Percentiles rank a stretch among this genome's conserved stretches.
These are phyloP conservation scores for Phytophthora tubulina DNA, from an alignment of 352 stramenopile genomes.

Conservation along the genomic window DNA sequence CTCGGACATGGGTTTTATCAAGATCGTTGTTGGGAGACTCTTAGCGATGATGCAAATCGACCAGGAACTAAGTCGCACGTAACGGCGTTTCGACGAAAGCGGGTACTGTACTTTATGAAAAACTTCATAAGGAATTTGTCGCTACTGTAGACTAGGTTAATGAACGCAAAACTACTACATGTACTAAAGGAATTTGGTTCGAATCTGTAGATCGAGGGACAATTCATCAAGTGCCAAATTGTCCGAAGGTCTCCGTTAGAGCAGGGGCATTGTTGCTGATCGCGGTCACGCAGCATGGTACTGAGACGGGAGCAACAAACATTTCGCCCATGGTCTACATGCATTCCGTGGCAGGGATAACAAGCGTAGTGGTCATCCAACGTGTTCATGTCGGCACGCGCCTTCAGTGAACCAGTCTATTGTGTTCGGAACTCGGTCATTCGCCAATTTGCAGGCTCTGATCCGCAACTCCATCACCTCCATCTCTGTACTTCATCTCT, in stretches of 20 bases:
- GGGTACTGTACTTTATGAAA: no score
- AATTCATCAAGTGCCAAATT: no score
- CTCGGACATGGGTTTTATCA: slow-evolving; percentile 39
- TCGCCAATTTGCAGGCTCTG: slow-evolving; percentile 13
- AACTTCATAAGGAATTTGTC: no score
- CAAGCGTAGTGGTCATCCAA: neutral
- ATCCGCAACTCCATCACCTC: neutral
- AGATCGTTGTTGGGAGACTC: slow-evolving; percentile 9
- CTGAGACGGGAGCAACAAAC: slow-evolving; percentile 7
- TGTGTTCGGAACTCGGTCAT: neutral
- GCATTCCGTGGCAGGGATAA: slow-evolving; percentile 22
- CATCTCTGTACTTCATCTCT: no score
- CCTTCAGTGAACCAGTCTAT: no score
- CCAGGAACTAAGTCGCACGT: neutral
- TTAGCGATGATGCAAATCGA: neutral
- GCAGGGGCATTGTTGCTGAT: slow-evolving; percentile 16
- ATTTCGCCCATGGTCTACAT: slow-evolving; percentile 30
- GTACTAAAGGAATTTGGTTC: no score
- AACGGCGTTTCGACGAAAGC: slow-evolving; percentile 10
- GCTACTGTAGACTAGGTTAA: no score
- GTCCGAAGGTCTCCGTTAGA: neutral
- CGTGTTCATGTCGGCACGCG: no score
- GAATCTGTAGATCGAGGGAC: no score
- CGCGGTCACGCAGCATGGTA: neutral
- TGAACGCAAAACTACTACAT: no score